These are phyloP conservation scores for Phycomyces blakesleeanus DNA, from an alignment of 192 early-diverging fungal genomes.

Conservation along the genomic window DNA sequence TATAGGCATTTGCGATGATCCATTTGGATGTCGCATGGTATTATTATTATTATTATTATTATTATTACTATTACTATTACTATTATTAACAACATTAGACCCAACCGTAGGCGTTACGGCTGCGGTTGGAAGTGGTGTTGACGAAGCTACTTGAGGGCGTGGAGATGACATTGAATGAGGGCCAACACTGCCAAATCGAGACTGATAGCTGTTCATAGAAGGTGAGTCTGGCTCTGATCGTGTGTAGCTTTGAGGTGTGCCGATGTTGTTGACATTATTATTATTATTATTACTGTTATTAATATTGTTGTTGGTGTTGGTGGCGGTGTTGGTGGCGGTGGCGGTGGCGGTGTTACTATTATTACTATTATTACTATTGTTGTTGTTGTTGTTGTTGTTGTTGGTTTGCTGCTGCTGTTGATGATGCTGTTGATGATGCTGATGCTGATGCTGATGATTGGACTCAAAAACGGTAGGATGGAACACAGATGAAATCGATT, in stretches of 20 bases:
- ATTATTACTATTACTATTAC: too few relatives aligned
- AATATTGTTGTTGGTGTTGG: too few relatives aligned
- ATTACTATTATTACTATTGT: too few relatives aligned
- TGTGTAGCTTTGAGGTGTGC: neutral
- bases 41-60: too few relatives aligned
- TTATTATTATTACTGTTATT: neutral
- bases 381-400: conserved; percentile 19
- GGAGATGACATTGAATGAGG: conserved; percentile 9
- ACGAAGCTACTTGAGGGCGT: conserved; percentile 6
- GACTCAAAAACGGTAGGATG: conserved; percentile 30
- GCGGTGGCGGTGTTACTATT: too few relatives aligned
- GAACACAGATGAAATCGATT: conserved; percentile 32
- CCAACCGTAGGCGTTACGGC: neutral
- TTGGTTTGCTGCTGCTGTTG: conserved; percentile 18
- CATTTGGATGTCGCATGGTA: too few relatives aligned
- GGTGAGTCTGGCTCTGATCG: neutral
- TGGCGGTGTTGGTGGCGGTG: too few relatives aligned
- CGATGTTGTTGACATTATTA: conserved; percentile 6
- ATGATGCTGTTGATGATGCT: conserved; percentile 8
- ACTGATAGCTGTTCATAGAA: neutral
- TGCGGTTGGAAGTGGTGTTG: conserved; percentile 1
- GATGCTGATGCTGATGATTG: conserved; percentile 10
- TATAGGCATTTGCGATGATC: too few relatives aligned
- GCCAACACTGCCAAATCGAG: conserved; percentile 1
- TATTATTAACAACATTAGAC: too few relatives aligned